Evolutionary conservation across 257 asterid species (phyloP), one percentile per base, ranked within the genome.

Genomic region (Penstemon eatonii): DNA sequence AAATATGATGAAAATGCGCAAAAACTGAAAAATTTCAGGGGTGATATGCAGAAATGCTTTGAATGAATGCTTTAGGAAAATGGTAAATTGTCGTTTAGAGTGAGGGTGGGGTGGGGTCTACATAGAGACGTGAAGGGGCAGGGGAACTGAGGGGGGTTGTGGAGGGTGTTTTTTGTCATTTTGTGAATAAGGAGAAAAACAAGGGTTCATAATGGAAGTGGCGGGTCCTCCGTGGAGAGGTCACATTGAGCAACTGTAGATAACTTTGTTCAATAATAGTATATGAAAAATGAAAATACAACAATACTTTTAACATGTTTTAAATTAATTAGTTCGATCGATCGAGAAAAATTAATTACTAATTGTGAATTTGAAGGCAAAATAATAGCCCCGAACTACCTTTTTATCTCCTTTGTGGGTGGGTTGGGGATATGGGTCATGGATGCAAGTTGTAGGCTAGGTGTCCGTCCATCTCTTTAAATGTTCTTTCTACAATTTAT

Each of bases 21-120:
- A 25, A 25, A 25, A 25, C 33, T 25, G 33, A 25, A 25, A 25
- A 25, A 1, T 1, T 1, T 25, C 33, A 25, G 33, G 33, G 33
- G 33, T 25, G 33, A 25, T 25, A 25, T 25, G 33, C 33, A 25
- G 2, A 25, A 25, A 25, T 25, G 3, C 33, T 2, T 25, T 25
- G 33, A 25, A 25, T 25, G 1, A 25, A 25, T 25, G 33, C 33
- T 56, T 46, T n/a, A 33, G 9, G 53, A 78, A 82, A 75, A 50
- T 44, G 46, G 25, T 11, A 5, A 15, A 46, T 46, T 25, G 80
- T 59, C 62, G 56, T 60, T 60, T 60, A 12, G 37, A 12, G 37
- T n/a, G 65, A 36, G 39, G 15, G 8, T 38, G 61, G 47, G 60
- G 77, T 37, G 53, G 79, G 81, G 66, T 15, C 83, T 65, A 81